A percentile compares a stretch with the other conserved stretches of the same genome.
Conservation (phyloP, 208 protist genomes). For the Wallacemonas collosoma region DNA sequence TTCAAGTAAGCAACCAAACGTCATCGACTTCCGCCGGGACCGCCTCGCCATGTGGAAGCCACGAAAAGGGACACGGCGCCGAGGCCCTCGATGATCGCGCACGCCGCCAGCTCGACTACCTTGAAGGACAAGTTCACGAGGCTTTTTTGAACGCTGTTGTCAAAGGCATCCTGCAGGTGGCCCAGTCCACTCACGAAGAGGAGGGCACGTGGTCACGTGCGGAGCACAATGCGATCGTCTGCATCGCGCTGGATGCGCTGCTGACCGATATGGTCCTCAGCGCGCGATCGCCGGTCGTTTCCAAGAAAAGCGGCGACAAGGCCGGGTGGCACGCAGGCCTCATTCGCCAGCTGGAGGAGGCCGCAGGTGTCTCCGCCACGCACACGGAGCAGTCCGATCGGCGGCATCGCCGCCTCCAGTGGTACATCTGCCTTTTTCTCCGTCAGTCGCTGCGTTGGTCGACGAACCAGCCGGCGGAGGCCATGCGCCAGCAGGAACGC, state of each 20-base stretch:
- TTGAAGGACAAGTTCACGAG: constrained; percentile 15
- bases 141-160: constrained; percentile 7
- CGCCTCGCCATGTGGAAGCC: not conserved
- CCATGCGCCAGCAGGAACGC: not conserved
- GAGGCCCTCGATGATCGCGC: constrained; percentile 10
- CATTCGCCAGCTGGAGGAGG: constrained; percentile 7
- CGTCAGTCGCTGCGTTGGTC: not conserved
- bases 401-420: constrained; percentile 6
- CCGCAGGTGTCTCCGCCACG: not conserved
- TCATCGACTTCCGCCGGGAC: not conserved
- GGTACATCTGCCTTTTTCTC: not conserved
- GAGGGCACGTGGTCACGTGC: not conserved
- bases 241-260: constrained; percentile 10
- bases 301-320: not conserved
- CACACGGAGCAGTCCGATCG: not conserved
- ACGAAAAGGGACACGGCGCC: not conserved
- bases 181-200: not conserved
- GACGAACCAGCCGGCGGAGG: not conserved
- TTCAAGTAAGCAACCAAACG: not conserved
- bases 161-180: not conserved
- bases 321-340: not conserved
- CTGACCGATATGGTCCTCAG: constrained; percentile 4
- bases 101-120: constrained; percentile 13
- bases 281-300: not conserved
- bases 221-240: not conserved